phyloP scores from a whole-genome alignment of 345 rosid species.

The sweet orange (Citrus sinensis) region DNA sequence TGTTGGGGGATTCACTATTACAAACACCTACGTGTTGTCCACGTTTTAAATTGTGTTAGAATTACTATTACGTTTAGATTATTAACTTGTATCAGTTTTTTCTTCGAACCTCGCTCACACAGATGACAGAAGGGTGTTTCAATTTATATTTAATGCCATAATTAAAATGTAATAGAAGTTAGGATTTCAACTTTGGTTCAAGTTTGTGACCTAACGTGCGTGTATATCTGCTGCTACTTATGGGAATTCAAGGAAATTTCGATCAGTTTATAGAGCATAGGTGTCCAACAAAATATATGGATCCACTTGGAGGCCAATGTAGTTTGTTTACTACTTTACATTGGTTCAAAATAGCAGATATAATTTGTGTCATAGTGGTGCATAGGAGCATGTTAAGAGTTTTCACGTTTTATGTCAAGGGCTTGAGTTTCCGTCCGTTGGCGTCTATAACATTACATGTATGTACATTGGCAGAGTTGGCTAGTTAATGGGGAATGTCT shows the following conservation, averaged over 20 bases:
- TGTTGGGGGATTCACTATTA: not conserved
- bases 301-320: not conserved
- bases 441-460: not conserved
- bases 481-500: not conserved
- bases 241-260: not conserved
- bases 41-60: not conserved
- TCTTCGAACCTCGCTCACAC: not conserved
- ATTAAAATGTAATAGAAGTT: no score
- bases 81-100: no score
- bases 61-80: not conserved
- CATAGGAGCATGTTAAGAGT: not conserved
- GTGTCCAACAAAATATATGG: not conserved
- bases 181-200: not conserved
- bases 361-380: not conserved
- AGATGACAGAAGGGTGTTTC: not conserved
- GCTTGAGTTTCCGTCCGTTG: not conserved
- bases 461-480: not conserved
- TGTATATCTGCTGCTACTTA: not conserved
- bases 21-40: not conserved
- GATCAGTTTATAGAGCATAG: not conserved
- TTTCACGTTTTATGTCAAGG: no score
- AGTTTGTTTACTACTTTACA: not conserved
- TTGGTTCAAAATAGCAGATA: not conserved
- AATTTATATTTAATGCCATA: not conserved
- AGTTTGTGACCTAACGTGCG: not conserved